Conservation (phyloP, 345 rosid species). For the Populus tremula region DNA sequence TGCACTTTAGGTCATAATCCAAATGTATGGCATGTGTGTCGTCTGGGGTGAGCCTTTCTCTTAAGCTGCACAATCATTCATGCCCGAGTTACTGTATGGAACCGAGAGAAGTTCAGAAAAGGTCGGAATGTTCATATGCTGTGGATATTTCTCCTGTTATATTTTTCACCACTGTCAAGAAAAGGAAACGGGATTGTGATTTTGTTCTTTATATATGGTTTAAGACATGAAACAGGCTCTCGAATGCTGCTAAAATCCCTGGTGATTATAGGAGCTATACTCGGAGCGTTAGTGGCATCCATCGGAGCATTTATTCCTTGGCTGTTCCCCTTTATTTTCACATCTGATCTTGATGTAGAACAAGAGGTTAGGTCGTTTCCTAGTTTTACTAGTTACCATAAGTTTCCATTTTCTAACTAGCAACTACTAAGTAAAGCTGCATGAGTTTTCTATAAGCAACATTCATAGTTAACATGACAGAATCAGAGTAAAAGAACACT, state of each 20-base stretch:
- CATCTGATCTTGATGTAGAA: constrained; percentile 56
- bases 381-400: neutral
- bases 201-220: neutral
- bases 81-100: constrained; percentile 84
- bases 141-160: neutral
- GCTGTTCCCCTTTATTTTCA: constrained; percentile 69
- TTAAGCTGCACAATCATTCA: constrained; percentile 90
- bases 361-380: constrained; percentile 45
- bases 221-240: constrained; percentile 52
- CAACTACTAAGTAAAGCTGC: neutral
- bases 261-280: constrained; percentile 54
- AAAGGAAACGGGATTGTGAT: neutral
- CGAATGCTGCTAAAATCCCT: constrained; percentile 79
- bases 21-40: constrained; percentile 55
- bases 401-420: neutral
- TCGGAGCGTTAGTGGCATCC: constrained; percentile 53
- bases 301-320: constrained; percentile 61
- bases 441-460: neutral
- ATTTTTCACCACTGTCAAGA: neutral
- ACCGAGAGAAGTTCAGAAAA: constrained; percentile 51
- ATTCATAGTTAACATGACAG: neutral
- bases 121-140: constrained; percentile 25
- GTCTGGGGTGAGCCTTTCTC: constrained; percentile 90
- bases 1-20: constrained; percentile 60
- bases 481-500: neutral